Conservation (phyloP, 768 basidiomycete species). For the Amanita rimosa region DNA sequence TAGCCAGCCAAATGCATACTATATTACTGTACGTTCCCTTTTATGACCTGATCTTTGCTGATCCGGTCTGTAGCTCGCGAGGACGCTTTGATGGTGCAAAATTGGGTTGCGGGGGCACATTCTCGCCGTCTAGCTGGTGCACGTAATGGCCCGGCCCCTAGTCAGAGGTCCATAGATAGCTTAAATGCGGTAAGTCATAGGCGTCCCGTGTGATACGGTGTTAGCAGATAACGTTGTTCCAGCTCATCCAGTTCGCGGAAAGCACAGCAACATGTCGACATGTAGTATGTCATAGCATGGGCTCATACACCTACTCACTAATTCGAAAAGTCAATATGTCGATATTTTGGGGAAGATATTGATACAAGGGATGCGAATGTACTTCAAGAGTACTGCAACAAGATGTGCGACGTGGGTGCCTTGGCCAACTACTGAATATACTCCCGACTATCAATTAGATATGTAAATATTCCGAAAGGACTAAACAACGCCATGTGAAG, state of each 20-base stretch:
- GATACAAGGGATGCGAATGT: constrained; percentile 32
- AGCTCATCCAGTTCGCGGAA: constrained; percentile 45
- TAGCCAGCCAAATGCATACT: constrained; percentile 74
- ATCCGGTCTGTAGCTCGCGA: constrained; percentile 47
- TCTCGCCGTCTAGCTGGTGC: constrained; percentile 33
- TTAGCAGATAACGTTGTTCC: not conserved
- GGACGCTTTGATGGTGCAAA: constrained; percentile 47
- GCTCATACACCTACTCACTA: not conserved
- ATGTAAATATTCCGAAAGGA: constrained; percentile 70
- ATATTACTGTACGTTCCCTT: constrained; percentile 58
- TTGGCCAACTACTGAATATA: not conserved
- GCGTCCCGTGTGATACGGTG: not conserved
- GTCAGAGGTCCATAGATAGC: constrained; percentile 58
- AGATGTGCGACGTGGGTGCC: constrained; percentile 69
- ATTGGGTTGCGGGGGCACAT: constrained; percentile 36
- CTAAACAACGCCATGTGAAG: constrained; percentile 32
- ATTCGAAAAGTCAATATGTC: constrained; percentile 52
- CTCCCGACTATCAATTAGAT: constrained; percentile 29
- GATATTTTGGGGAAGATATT: constrained; percentile 69
- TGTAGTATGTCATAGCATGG: constrained; percentile 34
- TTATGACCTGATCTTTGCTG: not conserved
- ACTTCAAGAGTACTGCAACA: constrained; percentile 45
- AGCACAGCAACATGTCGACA: constrained; percentile 52
- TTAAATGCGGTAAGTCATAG: constrained; percentile 39
- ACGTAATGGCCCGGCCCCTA: constrained; percentile 45